Evolutionary conservation across 2,329 filamentous ascomycete species (phyloP).

Genomic region (Corniculantispora saksenae): DNA sequence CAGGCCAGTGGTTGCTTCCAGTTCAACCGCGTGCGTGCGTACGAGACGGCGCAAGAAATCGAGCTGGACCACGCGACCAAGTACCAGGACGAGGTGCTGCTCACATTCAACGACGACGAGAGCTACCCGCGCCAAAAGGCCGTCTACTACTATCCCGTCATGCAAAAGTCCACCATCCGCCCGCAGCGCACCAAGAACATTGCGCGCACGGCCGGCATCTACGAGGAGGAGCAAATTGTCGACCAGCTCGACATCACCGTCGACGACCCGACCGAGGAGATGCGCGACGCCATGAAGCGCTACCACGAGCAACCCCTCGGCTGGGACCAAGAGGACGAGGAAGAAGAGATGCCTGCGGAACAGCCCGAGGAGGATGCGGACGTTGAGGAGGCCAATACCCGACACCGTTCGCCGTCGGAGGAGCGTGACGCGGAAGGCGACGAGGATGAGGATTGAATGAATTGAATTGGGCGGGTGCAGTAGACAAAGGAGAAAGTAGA

Average conservation of each 20-base stretch:
- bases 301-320: constrained; percentile 57
- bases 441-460: constrained; percentile 27
- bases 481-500: no score
- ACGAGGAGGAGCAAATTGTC: constrained; percentile 52
- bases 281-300: constrained; percentile 51
- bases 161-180: constrained; percentile 63
- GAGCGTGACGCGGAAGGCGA: constrained; percentile 49
- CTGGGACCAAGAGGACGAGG: constrained; percentile 43
- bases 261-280: constrained; percentile 56
- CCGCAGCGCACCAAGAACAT: constrained; percentile 66
- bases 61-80: constrained; percentile 59
- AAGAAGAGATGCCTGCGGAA: constrained; percentile 26
- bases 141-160: constrained; percentile 68
- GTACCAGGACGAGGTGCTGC: constrained; percentile 64
- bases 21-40: constrained; percentile 63
- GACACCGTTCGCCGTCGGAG: constrained; percentile 32
- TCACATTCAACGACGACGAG: constrained; percentile 58
- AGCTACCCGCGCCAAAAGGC: constrained; percentile 54
- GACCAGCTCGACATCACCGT: constrained; percentile 59
- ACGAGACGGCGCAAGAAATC: constrained; percentile 62
- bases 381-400: constrained; percentile 27
- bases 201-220: constrained; percentile 50
- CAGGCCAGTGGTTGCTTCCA: constrained; percentile 55
- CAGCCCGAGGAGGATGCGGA: constrained; percentile 23
- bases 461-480: no score